A percentile compares a stretch with the other conserved stretches of the same genome.
These are phyloP conservation scores for Aspergillus neotritici DNA, from an alignment of 2,329 filamentous ascomycete genomes.

Conservation along the genomic window DNA sequence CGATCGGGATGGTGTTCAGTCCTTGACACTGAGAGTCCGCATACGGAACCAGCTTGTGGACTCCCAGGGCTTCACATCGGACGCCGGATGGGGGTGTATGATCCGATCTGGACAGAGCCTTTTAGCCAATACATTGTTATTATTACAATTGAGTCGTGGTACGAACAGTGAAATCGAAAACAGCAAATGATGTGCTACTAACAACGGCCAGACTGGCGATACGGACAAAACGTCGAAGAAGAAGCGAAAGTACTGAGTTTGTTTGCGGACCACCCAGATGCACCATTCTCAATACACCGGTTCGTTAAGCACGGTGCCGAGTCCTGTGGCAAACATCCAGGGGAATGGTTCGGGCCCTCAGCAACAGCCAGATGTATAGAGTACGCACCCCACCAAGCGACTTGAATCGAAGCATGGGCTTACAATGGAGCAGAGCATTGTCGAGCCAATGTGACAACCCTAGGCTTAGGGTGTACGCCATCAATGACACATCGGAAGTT, in stretches of 20 bases:
- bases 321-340: slow-evolving; percentile 87
- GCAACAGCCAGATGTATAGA: slow-evolving; percentile 91
- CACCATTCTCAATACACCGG: slow-evolving; percentile 89
- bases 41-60: slow-evolving; percentile 75
- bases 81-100: slow-evolving; percentile 98
- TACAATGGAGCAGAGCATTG: slow-evolving; percentile 56
- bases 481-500: slow-evolving; percentile 83
- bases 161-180: slow-evolving; percentile 16
- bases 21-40: slow-evolving; percentile 77
- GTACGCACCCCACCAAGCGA: slow-evolving; percentile 48
- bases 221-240: slow-evolving; percentile 51
- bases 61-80: slow-evolving; percentile 76
- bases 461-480: slow-evolving; percentile 75
- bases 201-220: slow-evolving; percentile 64
- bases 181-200: slow-evolving; percentile 11
- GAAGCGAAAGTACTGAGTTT: slow-evolving; percentile 69
- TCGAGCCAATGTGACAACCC: slow-evolving; percentile 58
- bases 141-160: slow-evolving; percentile 74
- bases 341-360: slow-evolving; percentile 98
- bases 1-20: slow-evolving; percentile 63
- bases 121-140: slow-evolving; percentile 74
- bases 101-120: slow-evolving; percentile 93
- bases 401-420: slow-evolving; percentile 3
- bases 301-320: slow-evolving; percentile 85
- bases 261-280: slow-evolving; percentile 80